These are phyloP conservation scores for Leishmania martiniquensis DNA, from an alignment of 208 protist species.

Conservation along the genomic window DNA sequence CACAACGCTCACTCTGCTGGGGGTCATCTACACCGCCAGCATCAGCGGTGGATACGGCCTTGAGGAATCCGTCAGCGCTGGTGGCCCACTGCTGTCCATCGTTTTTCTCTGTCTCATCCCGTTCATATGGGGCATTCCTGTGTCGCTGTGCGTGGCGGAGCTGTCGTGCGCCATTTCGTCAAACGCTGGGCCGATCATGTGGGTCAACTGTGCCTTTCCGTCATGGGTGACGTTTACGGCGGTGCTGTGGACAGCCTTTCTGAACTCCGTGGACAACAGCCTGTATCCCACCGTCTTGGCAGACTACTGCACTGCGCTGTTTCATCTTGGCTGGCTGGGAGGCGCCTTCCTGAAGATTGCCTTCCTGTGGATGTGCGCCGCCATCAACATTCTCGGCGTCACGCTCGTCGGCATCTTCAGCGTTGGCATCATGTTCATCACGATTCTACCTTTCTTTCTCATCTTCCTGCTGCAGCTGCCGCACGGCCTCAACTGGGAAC, in stretches of 20 bases:
- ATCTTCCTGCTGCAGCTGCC: constrained; percentile 88
- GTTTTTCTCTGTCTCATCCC: constrained; percentile 86
- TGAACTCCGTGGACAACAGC: constrained; percentile 92
- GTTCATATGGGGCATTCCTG: constrained; percentile 88
- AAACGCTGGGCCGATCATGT: constrained; percentile 92
- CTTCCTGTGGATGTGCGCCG: constrained; percentile 69
- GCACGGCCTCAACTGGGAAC: constrained; percentile 76
- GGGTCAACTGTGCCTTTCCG: constrained; percentile 89
- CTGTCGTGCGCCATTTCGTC: constrained; percentile 86
- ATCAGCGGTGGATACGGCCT: constrained; percentile 91
- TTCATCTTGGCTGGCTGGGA: constrained; percentile 51
- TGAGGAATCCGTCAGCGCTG: constrained; percentile 87
- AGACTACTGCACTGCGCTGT: constrained; percentile 81
- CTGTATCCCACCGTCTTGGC: constrained; percentile 88
- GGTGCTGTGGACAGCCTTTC: constrained; percentile 82
- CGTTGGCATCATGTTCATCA: constrained; percentile 84
- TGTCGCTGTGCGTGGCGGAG: constrained; percentile 89
- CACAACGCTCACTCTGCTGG: constrained; percentile 84
- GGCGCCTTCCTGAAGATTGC: constrained; percentile 68
- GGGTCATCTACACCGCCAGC: constrained; percentile 89
- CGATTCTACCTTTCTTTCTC: constrained; percentile 87
- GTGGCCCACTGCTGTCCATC: constrained; percentile 86
- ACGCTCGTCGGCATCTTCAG: constrained; percentile 75
- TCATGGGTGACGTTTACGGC: constrained; percentile 85
- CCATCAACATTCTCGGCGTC: constrained; percentile 84